Evolutionary conservation across 805 yeast species (phyloP).

Genomic region (Sungouiella blattae): DNA sequence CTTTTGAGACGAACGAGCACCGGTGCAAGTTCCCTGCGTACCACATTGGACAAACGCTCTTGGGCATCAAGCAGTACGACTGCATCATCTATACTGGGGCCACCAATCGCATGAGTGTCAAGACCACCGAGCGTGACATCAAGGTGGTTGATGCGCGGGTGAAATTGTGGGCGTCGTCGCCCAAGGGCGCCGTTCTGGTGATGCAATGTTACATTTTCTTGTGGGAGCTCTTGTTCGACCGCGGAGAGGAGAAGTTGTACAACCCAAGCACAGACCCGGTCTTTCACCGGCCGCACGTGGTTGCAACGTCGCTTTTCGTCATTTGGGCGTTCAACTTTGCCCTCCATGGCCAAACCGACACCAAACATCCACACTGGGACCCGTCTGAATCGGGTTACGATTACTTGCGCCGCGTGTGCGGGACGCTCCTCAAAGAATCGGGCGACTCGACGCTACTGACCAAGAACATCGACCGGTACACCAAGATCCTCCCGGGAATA

Average conservation of each 20-base stretch:
- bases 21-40: conserved; percentile 25
- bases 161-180: conserved; percentile 6
- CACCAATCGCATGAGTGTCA: conserved; percentile 53
- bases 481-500: not conserved
- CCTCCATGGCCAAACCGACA: not conserved
- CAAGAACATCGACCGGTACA: not conserved
- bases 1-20: conserved; percentile 18
- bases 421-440: not conserved
- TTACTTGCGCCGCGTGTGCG: not conserved
- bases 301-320: conserved; percentile 3
- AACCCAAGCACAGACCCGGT: conserved; percentile 3
- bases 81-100: conserved; percentile 30
- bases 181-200: conserved; percentile 2
- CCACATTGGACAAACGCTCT: conserved; percentile 25
- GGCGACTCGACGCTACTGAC: not conserved
- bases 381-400: not conserved
- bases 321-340: conserved; percentile 3
- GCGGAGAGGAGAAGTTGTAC: not conserved
- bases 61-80: conserved; percentile 29
- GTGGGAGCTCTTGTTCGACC: conserved; percentile 2
- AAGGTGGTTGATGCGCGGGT: conserved; percentile 48
- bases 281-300: conserved; percentile 4
- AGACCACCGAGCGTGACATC: conserved; percentile 49
- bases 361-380: too few relatives aligned
- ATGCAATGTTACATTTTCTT: conserved; percentile 3